Conservation (phyloP, 495 filamentous ascomycete genomes). For the Aspergillus carlsbadensis region DNA sequence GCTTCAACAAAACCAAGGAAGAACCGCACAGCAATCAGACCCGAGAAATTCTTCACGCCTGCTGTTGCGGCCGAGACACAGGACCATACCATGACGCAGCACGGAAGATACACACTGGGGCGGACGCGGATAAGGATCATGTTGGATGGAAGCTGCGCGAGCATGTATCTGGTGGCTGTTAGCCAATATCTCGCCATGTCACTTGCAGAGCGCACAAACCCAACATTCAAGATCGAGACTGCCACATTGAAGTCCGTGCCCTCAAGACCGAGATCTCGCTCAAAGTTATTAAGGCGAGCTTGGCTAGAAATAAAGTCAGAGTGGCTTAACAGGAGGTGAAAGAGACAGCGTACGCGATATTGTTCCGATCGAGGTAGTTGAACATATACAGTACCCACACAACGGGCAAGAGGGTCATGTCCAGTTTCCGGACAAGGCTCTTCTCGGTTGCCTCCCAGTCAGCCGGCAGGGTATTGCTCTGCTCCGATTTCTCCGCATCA, state of each 20-base stretch:
- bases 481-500: no score
- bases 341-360: background rate
- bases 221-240: no score
- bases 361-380: conserved; percentile 17
- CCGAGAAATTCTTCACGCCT: conserved; percentile 51
- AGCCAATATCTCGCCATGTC: background rate
- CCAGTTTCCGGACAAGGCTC: conserved; percentile 10
- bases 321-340: no score
- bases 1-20: conserved; percentile 62
- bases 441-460: background rate
- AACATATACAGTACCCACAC: conserved; percentile 15
- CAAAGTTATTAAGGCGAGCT: no score
- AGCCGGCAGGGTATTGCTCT: no score
- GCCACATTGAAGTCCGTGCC: no score
- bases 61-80: conserved; percentile 60
- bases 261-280: no score
- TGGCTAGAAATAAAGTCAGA: no score
- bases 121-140: conserved; percentile 45
- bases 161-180: conserved; percentile 12
- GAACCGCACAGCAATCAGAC: conserved; percentile 63
- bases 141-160: conserved; percentile 37
- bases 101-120: conserved; percentile 62
- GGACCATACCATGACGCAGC: conserved; percentile 65
- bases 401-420: conserved; percentile 8
- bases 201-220: no score